Evolutionary conservation across 768 basidiomycete species (phyloP).

Genomic region (Tulasnella sp.): DNA sequence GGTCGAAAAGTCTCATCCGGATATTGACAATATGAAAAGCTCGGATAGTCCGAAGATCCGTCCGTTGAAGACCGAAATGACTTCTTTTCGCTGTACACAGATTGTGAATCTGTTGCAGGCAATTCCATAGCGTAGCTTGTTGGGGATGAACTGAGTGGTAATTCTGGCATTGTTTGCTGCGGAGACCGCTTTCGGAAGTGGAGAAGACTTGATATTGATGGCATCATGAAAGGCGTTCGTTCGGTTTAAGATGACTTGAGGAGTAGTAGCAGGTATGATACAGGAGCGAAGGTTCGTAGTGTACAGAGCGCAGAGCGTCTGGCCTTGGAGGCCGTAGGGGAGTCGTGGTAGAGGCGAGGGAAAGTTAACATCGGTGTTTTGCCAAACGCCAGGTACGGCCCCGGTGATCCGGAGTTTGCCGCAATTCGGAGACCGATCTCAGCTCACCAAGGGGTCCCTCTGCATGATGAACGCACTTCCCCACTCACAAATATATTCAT

Average conservation of each 20-base stretch:
- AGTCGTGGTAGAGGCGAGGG: neutral
- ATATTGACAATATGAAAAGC: neutral
- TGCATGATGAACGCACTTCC: neutral
- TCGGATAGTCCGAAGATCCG: neutral
- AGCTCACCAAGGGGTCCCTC: too few species aligned
- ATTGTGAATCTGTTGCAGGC: neutral
- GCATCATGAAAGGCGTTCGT: neutral
- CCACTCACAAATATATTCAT: neutral
- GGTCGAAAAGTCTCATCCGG: neutral
- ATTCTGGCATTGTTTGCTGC: neutral
- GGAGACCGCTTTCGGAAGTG: neutral
- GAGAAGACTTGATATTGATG: neutral
- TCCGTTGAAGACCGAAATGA: neutral
- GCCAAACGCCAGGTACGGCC: neutral
- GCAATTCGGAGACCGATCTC: neutral
- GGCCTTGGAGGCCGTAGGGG: neutral
- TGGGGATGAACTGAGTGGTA: neutral
- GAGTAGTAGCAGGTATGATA: neutral
- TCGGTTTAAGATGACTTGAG: neutral
- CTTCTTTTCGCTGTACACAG: neutral
- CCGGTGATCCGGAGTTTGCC: neutral
- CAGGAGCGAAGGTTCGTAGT: neutral
- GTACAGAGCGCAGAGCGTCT: neutral
- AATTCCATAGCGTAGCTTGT: neutral
- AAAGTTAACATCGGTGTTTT: neutral